phyloP scores from a whole-genome alignment of 345 rosid species.

The Orychophragmus violaceus region DNA sequence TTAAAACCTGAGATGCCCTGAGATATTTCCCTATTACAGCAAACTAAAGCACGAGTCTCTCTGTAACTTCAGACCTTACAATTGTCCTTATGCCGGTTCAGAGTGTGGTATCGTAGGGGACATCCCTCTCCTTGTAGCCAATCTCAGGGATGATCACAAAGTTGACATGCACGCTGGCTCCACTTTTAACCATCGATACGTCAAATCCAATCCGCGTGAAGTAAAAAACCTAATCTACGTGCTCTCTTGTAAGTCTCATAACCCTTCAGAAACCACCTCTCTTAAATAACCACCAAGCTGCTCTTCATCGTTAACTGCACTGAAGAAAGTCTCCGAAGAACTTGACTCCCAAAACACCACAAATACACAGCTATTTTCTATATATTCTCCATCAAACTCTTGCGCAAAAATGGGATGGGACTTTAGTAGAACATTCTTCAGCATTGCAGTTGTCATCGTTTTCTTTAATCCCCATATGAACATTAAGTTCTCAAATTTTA shows the following conservation, averaged over 20 bases:
- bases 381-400: conserved; percentile 50
- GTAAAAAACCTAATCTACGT: conserved; percentile 58
- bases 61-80: too few species aligned
- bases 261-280: conserved; percentile 72
- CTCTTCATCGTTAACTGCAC: conserved; percentile 36
- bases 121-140: too few species aligned
- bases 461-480: conserved; percentile 72
- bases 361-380: conserved; percentile 70
- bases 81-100: too few species aligned
- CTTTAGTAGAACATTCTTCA: conserved; percentile 56
- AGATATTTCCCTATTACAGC: too few species aligned
- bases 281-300: conserved; percentile 38
- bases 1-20: too few species aligned
- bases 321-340: conserved; percentile 40
- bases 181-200: too few species aligned
- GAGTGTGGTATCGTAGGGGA: too few species aligned
- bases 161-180: too few species aligned
- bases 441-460: conserved; percentile 42
- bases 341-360: conserved; percentile 59
- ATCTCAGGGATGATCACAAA: too few species aligned
- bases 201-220: too few species aligned
- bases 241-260: conserved; percentile 53
- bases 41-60: too few species aligned
- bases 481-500: conserved; percentile 55
- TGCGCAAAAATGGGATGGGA: conserved; percentile 41